Conservation (phyloP, 805 yeast genomes). For the Myxozyma neglecta region DNA sequence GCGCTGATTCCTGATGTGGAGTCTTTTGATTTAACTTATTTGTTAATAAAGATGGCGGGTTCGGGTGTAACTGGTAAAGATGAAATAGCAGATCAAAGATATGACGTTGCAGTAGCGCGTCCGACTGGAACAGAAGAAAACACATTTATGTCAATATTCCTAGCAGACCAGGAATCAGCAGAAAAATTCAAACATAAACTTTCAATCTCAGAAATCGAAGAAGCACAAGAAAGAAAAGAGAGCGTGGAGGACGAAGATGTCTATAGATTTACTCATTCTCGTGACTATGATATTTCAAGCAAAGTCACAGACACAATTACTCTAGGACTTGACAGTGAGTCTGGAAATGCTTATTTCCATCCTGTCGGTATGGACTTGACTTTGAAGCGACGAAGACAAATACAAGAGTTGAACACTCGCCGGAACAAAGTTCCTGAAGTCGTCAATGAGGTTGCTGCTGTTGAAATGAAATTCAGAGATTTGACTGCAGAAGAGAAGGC, state of each 20-base stretch:
- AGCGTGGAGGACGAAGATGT: constrained; percentile 50
- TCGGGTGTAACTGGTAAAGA: constrained; percentile 42
- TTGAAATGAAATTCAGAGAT: constrained; percentile 65
- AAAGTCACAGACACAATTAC: constrained; percentile 64
- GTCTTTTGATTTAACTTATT: constrained; percentile 77
- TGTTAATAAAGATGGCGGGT: constrained; percentile 62
- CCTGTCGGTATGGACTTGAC: constrained; percentile 78
- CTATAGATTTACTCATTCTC: constrained; percentile 60
- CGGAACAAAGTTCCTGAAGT: constrained; percentile 49
- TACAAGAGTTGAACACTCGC: constrained; percentile 41
- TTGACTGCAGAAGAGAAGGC: constrained; percentile 69
- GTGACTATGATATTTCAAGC: constrained; percentile 77
- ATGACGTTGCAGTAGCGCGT: constrained; percentile 57
- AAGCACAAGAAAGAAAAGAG: constrained; percentile 41
- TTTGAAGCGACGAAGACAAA: constrained; percentile 81
- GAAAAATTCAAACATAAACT: constrained; percentile 36
- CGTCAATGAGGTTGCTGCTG: constrained; percentile 58
- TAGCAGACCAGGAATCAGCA: constrained; percentile 48
- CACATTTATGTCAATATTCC: constrained; percentile 75
- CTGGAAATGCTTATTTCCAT: constrained; percentile 65
- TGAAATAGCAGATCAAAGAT: constrained; percentile 36
- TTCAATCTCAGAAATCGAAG: constrained; percentile 16
- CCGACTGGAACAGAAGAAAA: constrained; percentile 68
- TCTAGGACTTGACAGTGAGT: constrained; percentile 55
- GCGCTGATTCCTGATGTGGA: constrained; percentile 86